phyloP scores from a whole-genome alignment of 306 rosid species.

The Quercus gilva region DNA sequence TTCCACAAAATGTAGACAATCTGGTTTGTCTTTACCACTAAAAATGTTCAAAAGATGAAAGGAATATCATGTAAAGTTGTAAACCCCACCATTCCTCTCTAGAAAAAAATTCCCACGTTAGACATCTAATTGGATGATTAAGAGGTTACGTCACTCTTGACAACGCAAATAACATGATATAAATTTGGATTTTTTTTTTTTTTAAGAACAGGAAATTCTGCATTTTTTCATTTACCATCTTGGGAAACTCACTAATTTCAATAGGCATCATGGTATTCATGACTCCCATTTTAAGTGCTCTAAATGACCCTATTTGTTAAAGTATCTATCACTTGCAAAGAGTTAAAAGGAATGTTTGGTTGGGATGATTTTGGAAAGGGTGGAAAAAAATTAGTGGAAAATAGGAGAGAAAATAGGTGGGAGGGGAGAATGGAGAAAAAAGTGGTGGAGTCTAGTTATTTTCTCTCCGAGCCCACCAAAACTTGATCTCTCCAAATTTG shows the following conservation, averaged over 20 bases:
- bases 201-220: no score
- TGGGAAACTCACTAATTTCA: neutral
- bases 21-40: slow-evolving; percentile 27
- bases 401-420: no score
- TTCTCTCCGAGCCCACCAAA: no score
- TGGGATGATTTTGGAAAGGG: no score
- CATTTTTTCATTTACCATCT: neutral
- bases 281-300: no score
- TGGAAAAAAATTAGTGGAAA: no score
- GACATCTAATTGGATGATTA: neutral
- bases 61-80: neutral
- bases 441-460: no score
- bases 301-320: no score
- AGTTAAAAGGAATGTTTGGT: no score
- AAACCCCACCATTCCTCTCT: neutral
- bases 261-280: neutral
- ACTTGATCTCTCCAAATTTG: no score
- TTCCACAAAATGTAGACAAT: slow-evolving; percentile 31
- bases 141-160: neutral
- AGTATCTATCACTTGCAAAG: no score
- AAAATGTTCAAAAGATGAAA: slow-evolving; percentile 15
- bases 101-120: slow-evolving; percentile 5
- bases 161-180: neutral
- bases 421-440: no score
- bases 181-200: neutral